phyloP scores from a whole-genome alignment of 805 yeast species.

The Metschnikowia colocasiae region DNA sequence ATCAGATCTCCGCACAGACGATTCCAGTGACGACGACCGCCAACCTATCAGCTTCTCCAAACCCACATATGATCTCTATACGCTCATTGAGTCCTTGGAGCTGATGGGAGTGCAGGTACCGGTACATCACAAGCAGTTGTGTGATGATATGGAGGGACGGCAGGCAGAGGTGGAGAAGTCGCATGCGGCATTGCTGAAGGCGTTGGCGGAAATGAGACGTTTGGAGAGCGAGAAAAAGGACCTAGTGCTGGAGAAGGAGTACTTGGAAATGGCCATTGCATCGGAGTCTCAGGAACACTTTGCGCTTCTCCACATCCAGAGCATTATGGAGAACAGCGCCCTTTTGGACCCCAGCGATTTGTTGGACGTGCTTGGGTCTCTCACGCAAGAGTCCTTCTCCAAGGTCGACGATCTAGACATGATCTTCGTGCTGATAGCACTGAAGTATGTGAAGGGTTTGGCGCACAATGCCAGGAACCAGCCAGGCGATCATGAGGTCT shows the following conservation, averaged over 20 bases:
- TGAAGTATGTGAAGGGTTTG: constrained; percentile 4
- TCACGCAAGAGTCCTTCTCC: constrained; percentile 4
- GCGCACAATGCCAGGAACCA: background rate
- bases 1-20: background rate
- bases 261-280: constrained; percentile 2
- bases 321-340: background rate
- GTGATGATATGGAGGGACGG: constrained; percentile 21
- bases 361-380: constrained; percentile 6
- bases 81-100: constrained; percentile 37
- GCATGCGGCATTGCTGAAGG: constrained; percentile 13
- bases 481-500: background rate
- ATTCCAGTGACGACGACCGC: background rate
- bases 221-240: constrained; percentile 8
- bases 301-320: background rate
- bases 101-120: constrained; percentile 35
- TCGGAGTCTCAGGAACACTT: constrained; percentile 2
- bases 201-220: constrained; percentile 17
- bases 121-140: constrained; percentile 27
- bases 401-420: constrained; percentile 3
- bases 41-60: constrained; percentile 6
- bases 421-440: constrained; percentile 9
- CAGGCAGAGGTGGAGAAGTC: constrained; percentile 14
- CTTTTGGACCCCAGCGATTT: background rate
- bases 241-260: constrained; percentile 6
- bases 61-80: constrained; percentile 27